These are phyloP conservation scores for Phytophthora melonis DNA, from an alignment of 352 stramenopile genomes.

Conservation along the genomic window DNA sequence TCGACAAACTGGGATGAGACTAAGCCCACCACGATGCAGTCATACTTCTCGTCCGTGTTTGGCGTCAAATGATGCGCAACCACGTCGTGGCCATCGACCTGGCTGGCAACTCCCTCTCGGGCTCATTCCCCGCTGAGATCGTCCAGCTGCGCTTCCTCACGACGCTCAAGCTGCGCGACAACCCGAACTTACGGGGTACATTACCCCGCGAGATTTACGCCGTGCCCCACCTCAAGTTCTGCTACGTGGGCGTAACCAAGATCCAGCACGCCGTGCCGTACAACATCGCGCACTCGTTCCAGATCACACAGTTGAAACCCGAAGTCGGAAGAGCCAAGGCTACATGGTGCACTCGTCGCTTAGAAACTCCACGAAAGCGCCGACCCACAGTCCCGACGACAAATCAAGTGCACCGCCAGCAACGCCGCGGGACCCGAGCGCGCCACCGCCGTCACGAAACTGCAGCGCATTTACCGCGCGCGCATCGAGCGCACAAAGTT, in stretches of 20 bases:
- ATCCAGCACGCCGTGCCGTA: conserved; percentile 57
- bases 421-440: conserved; percentile 78
- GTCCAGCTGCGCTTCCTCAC: conserved; percentile 54
- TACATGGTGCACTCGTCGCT: conserved; percentile 61
- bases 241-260: conserved; percentile 69
- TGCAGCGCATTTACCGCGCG: conserved; percentile 78
- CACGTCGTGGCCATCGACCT: conserved; percentile 70
- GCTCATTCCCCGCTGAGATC: conserved; percentile 54
- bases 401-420: conserved; percentile 49
- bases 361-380: conserved; percentile 47
- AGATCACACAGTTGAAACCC: conserved; percentile 64
- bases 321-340: conserved; percentile 5
- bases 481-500: conserved; percentile 74
- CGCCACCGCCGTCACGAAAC: conserved; percentile 59
- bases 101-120: conserved; percentile 55
- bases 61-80: conserved; percentile 66
- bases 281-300: conserved; percentile 57
- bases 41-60: conserved; percentile 43
- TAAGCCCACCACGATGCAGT: conserved; percentile 46
- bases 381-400: conserved; percentile 7
- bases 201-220: conserved; percentile 43
- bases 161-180: conserved; percentile 68
- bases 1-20: conserved; percentile 48
- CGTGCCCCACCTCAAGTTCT: conserved; percentile 64
- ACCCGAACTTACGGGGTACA: conserved; percentile 47